These are phyloP conservation scores for Zygoascus biomembranicola DNA, from an alignment of 805 yeast species.

Conservation along the genomic window DNA sequence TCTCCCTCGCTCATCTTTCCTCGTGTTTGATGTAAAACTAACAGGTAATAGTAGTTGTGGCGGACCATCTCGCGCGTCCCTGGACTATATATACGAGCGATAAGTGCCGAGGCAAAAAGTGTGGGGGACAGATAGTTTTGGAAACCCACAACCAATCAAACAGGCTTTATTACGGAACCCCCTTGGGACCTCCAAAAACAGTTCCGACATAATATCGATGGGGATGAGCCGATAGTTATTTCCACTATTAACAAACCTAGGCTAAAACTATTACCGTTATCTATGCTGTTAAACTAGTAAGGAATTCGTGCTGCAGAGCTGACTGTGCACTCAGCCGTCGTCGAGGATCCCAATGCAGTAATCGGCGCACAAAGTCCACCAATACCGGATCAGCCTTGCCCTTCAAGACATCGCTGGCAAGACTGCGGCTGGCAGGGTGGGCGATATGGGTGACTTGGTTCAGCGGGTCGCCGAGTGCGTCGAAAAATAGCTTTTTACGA, in stretches of 20 bases:
- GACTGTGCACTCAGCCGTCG: conserved; percentile 32
- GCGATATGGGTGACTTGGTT: conserved; percentile 6
- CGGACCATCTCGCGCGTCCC: not conserved
- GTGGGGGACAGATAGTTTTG: not conserved
- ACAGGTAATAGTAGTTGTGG: not conserved
- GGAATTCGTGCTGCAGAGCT: conserved; percentile 29
- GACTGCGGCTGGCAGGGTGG: conserved; percentile 20
- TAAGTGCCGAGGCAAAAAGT: not conserved
- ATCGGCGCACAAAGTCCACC: conserved; percentile 42
- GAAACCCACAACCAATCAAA: not conserved
- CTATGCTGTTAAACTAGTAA: not conserved
- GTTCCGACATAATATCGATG: not conserved
- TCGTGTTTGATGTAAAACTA: not conserved
- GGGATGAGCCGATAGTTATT: too few species aligned
- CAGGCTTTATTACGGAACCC: not conserved
- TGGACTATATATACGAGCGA: not conserved
- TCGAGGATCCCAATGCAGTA: conserved; percentile 68
- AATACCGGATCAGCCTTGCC: conserved; percentile 20
- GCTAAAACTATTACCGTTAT: not conserved
- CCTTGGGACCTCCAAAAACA: not conserved
- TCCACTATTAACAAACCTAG: too few species aligned
- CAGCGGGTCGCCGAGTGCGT: conserved; percentile 27
- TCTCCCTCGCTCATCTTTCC: conserved; percentile 20
- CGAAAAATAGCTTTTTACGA: conserved; percentile 32
- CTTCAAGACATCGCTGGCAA: conserved; percentile 19